Percentiles rank a stretch among this genome's conserved stretches.
phyloP scores from a whole-genome alignment of 257 asterid genomes.

The Solanum tarapatanum region DNA sequence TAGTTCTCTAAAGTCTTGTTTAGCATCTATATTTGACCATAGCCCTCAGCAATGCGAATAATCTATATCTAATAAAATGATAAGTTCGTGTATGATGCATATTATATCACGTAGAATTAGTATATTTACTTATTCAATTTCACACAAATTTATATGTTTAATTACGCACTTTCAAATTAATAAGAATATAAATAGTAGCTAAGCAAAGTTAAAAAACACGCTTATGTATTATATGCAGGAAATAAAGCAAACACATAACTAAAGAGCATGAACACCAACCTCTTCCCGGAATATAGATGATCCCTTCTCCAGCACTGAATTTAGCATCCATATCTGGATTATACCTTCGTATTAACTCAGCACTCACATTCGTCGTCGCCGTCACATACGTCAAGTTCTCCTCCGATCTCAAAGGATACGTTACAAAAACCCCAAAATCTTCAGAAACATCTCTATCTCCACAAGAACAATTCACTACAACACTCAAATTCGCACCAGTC shows the following conservation, averaged over 20 bases:
- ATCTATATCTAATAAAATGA: not conserved
- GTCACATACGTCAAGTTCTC: slow-evolving; percentile 46
- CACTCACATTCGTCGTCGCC: slow-evolving; percentile 25
- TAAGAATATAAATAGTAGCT: no score
- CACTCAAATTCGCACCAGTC: slow-evolving; percentile 26
- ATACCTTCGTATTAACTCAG: slow-evolving; percentile 35
- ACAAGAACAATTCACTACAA: slow-evolving; percentile 74
- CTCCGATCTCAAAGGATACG: slow-evolving; percentile 55
- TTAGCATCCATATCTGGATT: slow-evolving; percentile 39
- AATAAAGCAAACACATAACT: not conserved
- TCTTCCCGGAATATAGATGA: slow-evolving; percentile 64
- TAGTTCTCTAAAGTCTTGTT: not conserved
- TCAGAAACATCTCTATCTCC: slow-evolving; percentile 40
- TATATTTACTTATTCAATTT: no score
- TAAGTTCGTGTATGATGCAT: not conserved
- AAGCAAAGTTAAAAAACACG: no score
- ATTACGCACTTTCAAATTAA: no score
- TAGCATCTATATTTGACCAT: not conserved
- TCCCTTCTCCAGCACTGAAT: slow-evolving; percentile 30
- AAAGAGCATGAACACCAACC: slow-evolving; percentile 24
- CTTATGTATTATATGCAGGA: accelerated
- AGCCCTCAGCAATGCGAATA: not conserved
- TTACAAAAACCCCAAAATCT: slow-evolving; percentile 62
- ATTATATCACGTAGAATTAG: no score
- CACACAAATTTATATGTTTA: no score